These are phyloP conservation scores for Colletotrichum sp. DNA, from an alignment of 2,329 filamentous ascomycete genomes.

Conservation along the genomic window DNA sequence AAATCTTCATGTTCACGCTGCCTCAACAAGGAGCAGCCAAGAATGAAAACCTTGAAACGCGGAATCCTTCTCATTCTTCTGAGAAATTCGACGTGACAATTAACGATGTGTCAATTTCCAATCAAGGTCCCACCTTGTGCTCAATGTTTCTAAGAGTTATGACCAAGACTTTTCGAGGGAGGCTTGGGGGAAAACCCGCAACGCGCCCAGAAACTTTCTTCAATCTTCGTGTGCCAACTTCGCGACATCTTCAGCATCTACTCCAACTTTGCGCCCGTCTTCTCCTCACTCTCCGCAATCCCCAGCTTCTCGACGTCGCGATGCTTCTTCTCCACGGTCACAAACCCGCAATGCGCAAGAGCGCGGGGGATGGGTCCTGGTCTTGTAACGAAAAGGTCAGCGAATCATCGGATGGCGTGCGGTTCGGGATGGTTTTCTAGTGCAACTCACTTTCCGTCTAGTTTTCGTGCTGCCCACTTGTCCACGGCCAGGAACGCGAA, in stretches of 20 bases:
- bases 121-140: constrained; percentile 3
- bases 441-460: constrained; percentile 14
- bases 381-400: constrained; percentile 11
- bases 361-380: constrained; percentile 12
- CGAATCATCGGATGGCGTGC: neutral
- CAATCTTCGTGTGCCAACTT: neutral
- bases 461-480: constrained; percentile 22
- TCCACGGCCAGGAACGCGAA: neutral
- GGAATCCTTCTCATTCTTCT: neutral
- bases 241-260: neutral
- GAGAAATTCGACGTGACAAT: neutral
- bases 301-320: neutral
- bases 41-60: constrained; percentile 10
- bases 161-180: neutral
- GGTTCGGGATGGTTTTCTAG: neutral
- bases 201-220: constrained; percentile 2
- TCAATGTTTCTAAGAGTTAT: neutral
- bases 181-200: neutral
- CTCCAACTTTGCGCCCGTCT: constrained; percentile 7
- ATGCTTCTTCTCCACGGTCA: neutral
- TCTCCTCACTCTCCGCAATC: neutral
- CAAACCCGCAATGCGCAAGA: constrained; percentile 8
- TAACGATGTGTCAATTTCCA: constrained; percentile 3
- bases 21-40: constrained; percentile 4
- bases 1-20: constrained; percentile 1